Evolutionary conservation across 2,329 filamentous ascomycete species (phyloP), one percentile per base, ranked within the genome.

Genomic region (Colletotrichum euphorbiae): DNA sequence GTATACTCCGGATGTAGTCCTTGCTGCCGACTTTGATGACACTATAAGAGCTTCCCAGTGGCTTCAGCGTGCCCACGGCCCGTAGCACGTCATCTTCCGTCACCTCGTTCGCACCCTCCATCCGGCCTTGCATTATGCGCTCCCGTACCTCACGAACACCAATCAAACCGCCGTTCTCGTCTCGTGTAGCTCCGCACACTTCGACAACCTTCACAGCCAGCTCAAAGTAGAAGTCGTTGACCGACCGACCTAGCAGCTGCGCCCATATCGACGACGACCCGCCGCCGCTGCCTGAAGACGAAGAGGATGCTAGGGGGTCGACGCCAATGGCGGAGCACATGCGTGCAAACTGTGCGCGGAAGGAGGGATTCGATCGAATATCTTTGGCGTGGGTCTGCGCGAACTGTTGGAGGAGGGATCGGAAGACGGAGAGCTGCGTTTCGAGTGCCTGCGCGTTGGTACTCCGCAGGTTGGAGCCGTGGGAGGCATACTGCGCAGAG

Each of bases 161-260:
- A 60, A 99, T 93, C 74, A 99, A 83, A 0, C 96, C 96, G 6
- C 96, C 96, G 77, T 99, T 99, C 80, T 98, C 95, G 4, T 88
- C 89, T 59, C 96, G 85, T 50, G 94, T 98, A 59, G 91, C 89
- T 6, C 93, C 86, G 77, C 96, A 99, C 7, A 98, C 89, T 79
- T 98, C 95, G 6, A 99, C 96, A 1, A 98, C 92, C 56, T 93
- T 87, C n/a, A 98, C 95, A 1, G 94, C 96, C 51, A 99, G 89
- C 82, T 97, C 95, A 79, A 98, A 98, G 82, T 98, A 99, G 77
- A 99, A 99, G 79, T 99, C 96, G 77, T 98, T 97, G 73, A 99
- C 94, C 74, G 90, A 94, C 68, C 92, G 89, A 33, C 96, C 96
- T 19, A 98, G 86, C 70, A 98, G 88, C 82, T 98, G 94, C 28